A percentile compares a stretch with the other conserved stretches of the same genome.
These are phyloP conservation scores for Fusarium haematococcum DNA, from an alignment of 2,329 filamentous ascomycete genomes.

Conservation along the genomic window DNA sequence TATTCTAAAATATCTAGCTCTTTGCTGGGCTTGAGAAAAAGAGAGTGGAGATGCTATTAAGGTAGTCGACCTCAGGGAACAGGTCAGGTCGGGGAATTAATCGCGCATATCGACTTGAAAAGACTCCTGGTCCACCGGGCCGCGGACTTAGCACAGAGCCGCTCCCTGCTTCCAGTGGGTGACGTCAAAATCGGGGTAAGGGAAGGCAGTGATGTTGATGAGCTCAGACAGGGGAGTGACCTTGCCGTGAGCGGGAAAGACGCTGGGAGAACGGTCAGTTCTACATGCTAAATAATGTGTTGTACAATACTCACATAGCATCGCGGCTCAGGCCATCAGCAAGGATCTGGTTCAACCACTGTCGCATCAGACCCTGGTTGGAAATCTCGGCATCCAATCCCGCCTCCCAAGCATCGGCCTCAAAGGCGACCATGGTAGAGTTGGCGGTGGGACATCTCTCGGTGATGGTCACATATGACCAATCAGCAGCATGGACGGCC, in stretches of 20 bases:
- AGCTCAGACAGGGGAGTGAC: conserved; percentile 2
- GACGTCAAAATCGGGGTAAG: conserved; percentile 10
- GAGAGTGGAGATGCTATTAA: not conserved
- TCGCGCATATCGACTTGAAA: not conserved
- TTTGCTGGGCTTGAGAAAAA: not conserved
- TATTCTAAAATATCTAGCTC: not conserved
- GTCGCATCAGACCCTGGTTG: conserved; percentile 11
- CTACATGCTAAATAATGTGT: rapidly evolving
- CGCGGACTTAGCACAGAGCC: not conserved
- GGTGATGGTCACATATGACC: conserved; percentile 4
- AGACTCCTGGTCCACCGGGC: not conserved
- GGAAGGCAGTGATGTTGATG: conserved; percentile 10
- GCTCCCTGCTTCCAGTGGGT: conserved; percentile 5
- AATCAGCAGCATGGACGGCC: conserved; percentile 10
- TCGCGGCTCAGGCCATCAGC: conserved; percentile 1
- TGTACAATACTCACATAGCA: not conserved
- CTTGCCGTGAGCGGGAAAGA: conserved; percentile 8
- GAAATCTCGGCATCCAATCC: conserved; percentile 1
- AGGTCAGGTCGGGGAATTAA: not conserved
- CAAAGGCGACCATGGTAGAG: conserved; percentile 5
- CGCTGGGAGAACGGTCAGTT: not conserved
- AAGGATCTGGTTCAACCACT: conserved; percentile 11
- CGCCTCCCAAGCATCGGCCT: conserved; percentile 16
- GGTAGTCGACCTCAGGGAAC: not conserved
- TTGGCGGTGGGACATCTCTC: conserved; percentile 2